phyloP scores from a whole-genome alignment of 306 rosid genomes.

The apple (Malus domestica) region DNA sequence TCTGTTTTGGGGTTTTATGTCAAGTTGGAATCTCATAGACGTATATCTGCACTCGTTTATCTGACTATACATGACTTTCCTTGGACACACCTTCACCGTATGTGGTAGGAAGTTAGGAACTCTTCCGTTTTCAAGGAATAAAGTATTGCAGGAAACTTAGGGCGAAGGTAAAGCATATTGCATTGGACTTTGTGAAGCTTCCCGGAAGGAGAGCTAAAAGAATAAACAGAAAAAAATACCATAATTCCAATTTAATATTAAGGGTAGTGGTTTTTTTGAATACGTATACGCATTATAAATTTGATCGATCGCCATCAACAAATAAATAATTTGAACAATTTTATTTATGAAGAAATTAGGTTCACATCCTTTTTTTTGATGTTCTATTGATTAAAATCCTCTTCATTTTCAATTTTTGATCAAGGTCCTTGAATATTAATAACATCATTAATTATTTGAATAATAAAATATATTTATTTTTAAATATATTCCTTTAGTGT shows the following conservation, averaged over 20 bases:
- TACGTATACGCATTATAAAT: not conserved
- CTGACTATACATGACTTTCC: not conserved
- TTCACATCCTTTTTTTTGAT: too few species aligned
- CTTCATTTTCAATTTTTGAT: too few species aligned
- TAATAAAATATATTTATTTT: too few species aligned
- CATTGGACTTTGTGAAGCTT: conserved; percentile 6
- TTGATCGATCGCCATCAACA: not conserved
- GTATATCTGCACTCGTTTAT: not conserved
- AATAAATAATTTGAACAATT: too few species aligned
- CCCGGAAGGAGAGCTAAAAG: not conserved
- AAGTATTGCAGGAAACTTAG: not conserved
- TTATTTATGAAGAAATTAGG: too few species aligned
- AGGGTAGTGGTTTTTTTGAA: not conserved
- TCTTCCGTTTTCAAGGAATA: not conserved
- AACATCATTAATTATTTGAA: too few species aligned
- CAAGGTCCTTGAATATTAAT: too few species aligned
- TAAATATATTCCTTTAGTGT: too few species aligned
- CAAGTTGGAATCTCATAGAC: not conserved
- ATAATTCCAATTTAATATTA: too few species aligned
- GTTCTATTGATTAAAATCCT: too few species aligned
- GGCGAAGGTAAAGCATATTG: not conserved
- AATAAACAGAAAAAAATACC: too few species aligned
- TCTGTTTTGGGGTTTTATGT: not conserved
- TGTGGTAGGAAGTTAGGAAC: not conserved
- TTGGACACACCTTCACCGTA: not conserved